Percentiles rank a stretch among this genome's conserved stretches.
phyloP scores from a whole-genome alignment of 352 stramenopile genomes.

The Phytophthora sp. region DNA sequence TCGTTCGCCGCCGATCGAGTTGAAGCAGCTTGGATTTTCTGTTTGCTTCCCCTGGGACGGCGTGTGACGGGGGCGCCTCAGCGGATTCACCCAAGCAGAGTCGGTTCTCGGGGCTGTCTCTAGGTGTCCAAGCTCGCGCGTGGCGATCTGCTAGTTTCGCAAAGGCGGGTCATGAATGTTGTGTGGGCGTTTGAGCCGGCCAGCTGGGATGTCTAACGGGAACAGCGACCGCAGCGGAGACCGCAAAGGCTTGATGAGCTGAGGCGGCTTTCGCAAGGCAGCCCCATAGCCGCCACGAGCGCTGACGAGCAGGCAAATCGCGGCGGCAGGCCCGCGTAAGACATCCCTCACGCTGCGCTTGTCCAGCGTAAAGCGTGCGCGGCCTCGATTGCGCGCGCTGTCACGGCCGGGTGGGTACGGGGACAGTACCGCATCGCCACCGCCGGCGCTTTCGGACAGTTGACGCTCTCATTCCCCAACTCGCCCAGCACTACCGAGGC shows the following conservation, averaged over 20 bases:
- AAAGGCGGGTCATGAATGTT: conserved; percentile 21
- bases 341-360: conserved; percentile 42
- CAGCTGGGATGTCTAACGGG: conserved; percentile 21
- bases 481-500: conserved; percentile 21
- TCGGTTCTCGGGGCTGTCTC: conserved; percentile 12
- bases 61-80: conserved; percentile 18
- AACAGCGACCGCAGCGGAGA: conserved; percentile 6
- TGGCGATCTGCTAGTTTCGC: conserved; percentile 15
- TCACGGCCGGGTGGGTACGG: conserved; percentile 15
- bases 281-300: conserved; percentile 12
- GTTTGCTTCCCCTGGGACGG: background rate
- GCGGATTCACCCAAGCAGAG: conserved; percentile 4
- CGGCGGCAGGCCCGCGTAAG: conserved; percentile 18
- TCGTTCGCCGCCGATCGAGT: conserved; percentile 13
- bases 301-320: conserved; percentile 39
- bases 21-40: conserved; percentile 30
- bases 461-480: conserved; percentile 26
- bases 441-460: conserved; percentile 22
- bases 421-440: conserved; percentile 14
- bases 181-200: conserved; percentile 21
- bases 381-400: conserved; percentile 14
- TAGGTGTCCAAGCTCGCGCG: background rate
- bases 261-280: conserved; percentile 13
- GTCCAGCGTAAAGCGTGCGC: conserved; percentile 18
- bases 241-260: conserved; percentile 27